phyloP scores from a whole-genome alignment of 2,329 filamentous ascomycete genomes.

The Fusarium anguioides region DNA sequence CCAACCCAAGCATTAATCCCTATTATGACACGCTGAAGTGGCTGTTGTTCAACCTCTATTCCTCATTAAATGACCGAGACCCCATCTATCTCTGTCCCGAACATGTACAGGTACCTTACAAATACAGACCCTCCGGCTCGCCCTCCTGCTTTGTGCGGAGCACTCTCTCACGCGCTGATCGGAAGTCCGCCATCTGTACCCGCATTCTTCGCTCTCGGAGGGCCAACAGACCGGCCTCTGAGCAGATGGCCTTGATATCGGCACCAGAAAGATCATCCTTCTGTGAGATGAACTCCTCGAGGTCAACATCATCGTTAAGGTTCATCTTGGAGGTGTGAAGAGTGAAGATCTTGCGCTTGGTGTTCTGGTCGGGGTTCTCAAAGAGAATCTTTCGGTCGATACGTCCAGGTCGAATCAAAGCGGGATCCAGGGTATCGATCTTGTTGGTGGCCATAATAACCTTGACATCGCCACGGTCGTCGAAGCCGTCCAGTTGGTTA shows the following conservation, averaged over 20 bases:
- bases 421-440: conserved; percentile 96
- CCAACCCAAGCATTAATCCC: conserved; percentile 1
- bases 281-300: conserved; percentile 98
- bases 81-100: conserved; percentile 38
- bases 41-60: conserved; percentile 33
- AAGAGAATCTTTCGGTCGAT: conserved; percentile 97
- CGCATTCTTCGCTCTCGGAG: conserved; percentile 95
- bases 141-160: conserved; percentile 99
- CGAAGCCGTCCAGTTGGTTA: conserved; percentile 98
- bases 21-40: neutral
- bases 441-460: conserved; percentile 99
- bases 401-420: conserved; percentile 94
- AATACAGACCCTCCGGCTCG: conserved; percentile 97
- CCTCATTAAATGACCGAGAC: conserved; percentile 36
- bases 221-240: conserved; percentile 94
- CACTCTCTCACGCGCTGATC: conserved; percentile 90
- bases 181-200: conserved; percentile 98
- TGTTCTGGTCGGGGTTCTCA: conserved; percentile 81
- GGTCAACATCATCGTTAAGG: conserved; percentile 93
- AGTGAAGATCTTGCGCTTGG: conserved; percentile 96
- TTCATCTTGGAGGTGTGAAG: conserved; percentile 99
- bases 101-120: conserved; percentile 69
- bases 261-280: conserved; percentile 98
- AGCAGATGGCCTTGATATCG: conserved; percentile 99
- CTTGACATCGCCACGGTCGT: conserved; percentile 98